Evolutionary conservation across 208 protist genomes (phyloP).

Genomic region (Zelonia costaricensis): DNA sequence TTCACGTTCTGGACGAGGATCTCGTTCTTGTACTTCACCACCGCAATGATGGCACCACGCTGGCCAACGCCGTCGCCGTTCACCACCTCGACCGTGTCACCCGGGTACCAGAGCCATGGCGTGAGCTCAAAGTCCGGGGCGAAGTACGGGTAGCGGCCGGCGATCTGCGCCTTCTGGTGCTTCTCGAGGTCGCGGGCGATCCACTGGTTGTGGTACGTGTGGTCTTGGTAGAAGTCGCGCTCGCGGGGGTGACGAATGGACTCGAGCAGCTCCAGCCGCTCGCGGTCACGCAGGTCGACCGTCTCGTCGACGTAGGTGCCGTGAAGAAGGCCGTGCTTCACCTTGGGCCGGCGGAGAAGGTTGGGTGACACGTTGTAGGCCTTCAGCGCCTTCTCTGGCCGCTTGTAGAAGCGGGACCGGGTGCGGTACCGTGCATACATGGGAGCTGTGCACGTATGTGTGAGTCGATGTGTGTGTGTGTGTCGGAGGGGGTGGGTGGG

Average conservation of each 20-base stretch:
- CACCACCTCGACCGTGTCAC: slow-evolving; percentile 83
- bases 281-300: slow-evolving; percentile 75
- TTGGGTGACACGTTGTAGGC: slow-evolving; percentile 79
- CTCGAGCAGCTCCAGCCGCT: slow-evolving; percentile 82
- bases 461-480: neutral
- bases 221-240: slow-evolving; percentile 91
- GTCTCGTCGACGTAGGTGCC: slow-evolving; percentile 76
- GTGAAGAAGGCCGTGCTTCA: slow-evolving; percentile 65
- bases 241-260: slow-evolving; percentile 84
- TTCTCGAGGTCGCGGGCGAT: slow-evolving; percentile 69
- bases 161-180: slow-evolving; percentile 64
- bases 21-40: slow-evolving; percentile 91
- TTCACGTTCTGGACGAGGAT: slow-evolving; percentile 90
- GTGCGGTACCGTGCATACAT: slow-evolving; percentile 90
- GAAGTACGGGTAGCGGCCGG: slow-evolving; percentile 66
- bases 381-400: slow-evolving; percentile 39
- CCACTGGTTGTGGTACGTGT: slow-evolving; percentile 93
- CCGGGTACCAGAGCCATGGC: slow-evolving; percentile 89
- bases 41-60: slow-evolving; percentile 83
- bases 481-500: neutral
- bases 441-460: no score
- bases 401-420: slow-evolving; percentile 83
- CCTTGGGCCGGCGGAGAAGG: slow-evolving; percentile 60
- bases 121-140: slow-evolving; percentile 56
- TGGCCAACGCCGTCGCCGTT: slow-evolving; percentile 73